These are phyloP conservation scores for Plasmodium gaboni DNA, from an alignment of 169 alveolate genomes.

Conservation along the genomic window DNA sequence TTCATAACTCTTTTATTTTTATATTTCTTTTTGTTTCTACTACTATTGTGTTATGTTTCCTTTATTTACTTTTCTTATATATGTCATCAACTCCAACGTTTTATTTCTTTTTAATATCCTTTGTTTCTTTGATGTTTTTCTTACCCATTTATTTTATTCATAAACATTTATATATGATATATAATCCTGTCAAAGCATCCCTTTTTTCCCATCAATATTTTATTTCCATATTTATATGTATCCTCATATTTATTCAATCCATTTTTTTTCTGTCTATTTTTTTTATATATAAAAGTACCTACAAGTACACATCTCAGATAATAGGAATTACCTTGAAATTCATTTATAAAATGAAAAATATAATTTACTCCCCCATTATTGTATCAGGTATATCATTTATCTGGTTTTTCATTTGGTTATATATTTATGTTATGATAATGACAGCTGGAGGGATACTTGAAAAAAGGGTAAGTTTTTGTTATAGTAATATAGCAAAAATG, in stretches of 20 bases:
- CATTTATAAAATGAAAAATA: conserved; percentile 11
- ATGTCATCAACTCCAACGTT: conserved; percentile 12
- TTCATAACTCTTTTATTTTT: conserved; percentile 25
- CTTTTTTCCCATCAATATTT: conserved; percentile 65
- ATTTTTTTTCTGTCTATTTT: conserved; percentile 26
- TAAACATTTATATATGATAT: conserved; percentile 56
- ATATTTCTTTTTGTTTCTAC: conserved; percentile 18
- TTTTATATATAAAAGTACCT: conserved; percentile 51
- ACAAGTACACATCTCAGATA: conserved; percentile 37
- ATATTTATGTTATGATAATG: conserved; percentile 28
- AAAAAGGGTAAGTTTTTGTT: conserved; percentile 23
- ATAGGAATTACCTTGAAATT: conserved; percentile 35
- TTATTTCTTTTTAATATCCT: conserved; percentile 22
- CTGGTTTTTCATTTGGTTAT: conserved; percentile 31
- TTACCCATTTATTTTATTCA: conserved; percentile 49
- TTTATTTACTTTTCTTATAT: conserved; percentile 37
- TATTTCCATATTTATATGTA: conserved; percentile 27
- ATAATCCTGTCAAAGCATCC: conserved; percentile 58
- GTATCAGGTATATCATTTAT: conserved; percentile 13
- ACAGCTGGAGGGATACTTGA: conserved; percentile 41
- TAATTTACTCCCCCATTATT: conserved; percentile 33
- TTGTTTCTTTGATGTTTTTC: conserved; percentile 12
- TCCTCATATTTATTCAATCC: conserved; percentile 22
- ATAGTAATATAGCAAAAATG: neutral
- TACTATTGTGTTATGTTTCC: conserved; percentile 11